A percentile compares a stretch with the other conserved stretches of the same genome.
Conservation (phyloP, 352 stramenopile genomes). For the Elongisporangium undulatum region DNA sequence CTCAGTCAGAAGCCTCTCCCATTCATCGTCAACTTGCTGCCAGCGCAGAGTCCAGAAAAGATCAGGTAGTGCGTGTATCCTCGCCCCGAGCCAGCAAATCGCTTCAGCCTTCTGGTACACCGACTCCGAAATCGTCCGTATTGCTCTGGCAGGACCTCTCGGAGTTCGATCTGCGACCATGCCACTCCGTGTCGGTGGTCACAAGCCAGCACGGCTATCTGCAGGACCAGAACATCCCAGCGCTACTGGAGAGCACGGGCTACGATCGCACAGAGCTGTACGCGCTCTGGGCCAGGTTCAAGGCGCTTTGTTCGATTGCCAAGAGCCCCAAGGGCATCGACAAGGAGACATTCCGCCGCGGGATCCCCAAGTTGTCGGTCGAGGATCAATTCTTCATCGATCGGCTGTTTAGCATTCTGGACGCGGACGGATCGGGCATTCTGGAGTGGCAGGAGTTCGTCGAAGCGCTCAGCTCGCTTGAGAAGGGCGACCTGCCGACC, state of each 20-base stretch:
- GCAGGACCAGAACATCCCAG: conserved; percentile 43
- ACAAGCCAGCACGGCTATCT: conserved; percentile 51
- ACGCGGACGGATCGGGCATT: conserved; percentile 50
- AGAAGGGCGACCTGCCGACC: conserved; percentile 49
- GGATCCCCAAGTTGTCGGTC: conserved; percentile 49
- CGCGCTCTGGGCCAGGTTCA: conserved; percentile 65
- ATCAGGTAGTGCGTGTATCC: neutral
- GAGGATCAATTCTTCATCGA: conserved; percentile 79
- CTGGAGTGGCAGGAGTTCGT: conserved; percentile 78
- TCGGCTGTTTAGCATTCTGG: conserved; percentile 60
- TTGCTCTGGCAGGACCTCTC: conserved; percentile 13
- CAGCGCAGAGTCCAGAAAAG: neutral
- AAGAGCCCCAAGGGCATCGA: conserved; percentile 42
- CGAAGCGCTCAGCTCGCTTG: conserved; percentile 53
- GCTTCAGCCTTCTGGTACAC: neutral
- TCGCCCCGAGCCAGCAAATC: neutral
- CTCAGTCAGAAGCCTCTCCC: neutral
- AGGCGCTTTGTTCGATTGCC: conserved; percentile 61
- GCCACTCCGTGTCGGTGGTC: conserved; percentile 24
- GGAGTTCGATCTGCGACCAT: conserved; percentile 20
- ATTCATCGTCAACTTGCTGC: neutral
- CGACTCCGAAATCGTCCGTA: neutral
- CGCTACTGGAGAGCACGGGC: conserved; percentile 38
- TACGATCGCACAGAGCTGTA: conserved; percentile 64
- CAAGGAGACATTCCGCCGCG: conserved; percentile 59